Percentiles rank a stretch among this genome's conserved stretches.
These are phyloP conservation scores for Tulasnella sp. DNA, from an alignment of 768 basidiomycete genomes.

Conservation along the genomic window DNA sequence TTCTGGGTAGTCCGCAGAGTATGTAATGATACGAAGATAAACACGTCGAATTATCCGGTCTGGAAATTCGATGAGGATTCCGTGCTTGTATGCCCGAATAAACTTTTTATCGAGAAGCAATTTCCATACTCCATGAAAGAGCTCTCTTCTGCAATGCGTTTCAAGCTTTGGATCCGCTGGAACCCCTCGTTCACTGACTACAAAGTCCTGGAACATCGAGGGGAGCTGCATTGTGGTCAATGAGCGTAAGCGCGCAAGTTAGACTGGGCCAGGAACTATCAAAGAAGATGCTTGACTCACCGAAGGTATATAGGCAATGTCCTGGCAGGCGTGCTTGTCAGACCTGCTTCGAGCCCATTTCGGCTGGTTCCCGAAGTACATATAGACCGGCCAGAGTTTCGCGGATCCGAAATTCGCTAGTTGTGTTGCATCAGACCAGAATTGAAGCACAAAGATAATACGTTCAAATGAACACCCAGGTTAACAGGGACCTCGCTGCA, in stretches of 20 bases:
- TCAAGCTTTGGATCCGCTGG: not conserved
- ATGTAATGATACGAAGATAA: constrained; percentile 44
- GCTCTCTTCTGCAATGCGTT: constrained; percentile 28
- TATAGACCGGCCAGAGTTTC: constrained; percentile 34
- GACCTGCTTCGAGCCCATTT: constrained; percentile 9
- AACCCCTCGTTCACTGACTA: not conserved
- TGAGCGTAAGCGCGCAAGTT: too few species aligned
- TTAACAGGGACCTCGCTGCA: too few species aligned
- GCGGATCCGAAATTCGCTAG: constrained; percentile 33
- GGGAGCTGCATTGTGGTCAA: too few species aligned
- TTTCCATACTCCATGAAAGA: constrained; percentile 33
- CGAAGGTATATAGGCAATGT: constrained; percentile 30
- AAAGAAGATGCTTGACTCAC: too few species aligned
- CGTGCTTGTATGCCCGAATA: constrained; percentile 31
- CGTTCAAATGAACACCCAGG: not conserved
- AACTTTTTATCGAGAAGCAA: constrained; percentile 33
- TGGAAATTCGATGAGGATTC: constrained; percentile 22
- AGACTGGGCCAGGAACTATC: too few species aligned
- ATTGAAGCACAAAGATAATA: constrained; percentile 21
- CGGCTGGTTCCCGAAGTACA: constrained; percentile 33
- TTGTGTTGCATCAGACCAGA: constrained; percentile 33
- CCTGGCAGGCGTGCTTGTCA: not conserved
- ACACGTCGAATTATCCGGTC: constrained; percentile 33
- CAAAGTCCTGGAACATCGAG: constrained; percentile 33
- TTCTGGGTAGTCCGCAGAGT: constrained; percentile 48